Evolutionary conservation across 306 rosid species (phyloP).

Genomic region (Herpetospermum pedunculosum): DNA sequence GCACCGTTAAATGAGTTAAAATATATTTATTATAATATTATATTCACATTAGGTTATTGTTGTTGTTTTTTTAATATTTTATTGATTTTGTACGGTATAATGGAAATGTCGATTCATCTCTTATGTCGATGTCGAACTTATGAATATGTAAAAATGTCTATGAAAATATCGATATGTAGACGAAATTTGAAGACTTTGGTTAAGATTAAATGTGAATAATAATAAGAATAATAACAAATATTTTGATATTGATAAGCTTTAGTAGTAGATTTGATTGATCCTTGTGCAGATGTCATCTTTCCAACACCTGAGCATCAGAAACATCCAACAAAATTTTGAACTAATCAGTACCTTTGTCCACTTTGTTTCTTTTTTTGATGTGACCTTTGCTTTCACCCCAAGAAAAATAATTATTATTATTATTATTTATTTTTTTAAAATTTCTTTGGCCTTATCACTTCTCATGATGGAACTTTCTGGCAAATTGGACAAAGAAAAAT

Average conservation of each 20-base stretch:
- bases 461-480: neutral
- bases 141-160: too few relatives aligned
- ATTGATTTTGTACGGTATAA: too few relatives aligned
- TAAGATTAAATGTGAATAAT: too few relatives aligned
- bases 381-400: neutral
- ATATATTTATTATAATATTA: too few relatives aligned
- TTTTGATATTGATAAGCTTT: neutral
- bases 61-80: too few relatives aligned
- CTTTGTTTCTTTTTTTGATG: neutral
- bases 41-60: too few relatives aligned
- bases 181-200: too few relatives aligned
- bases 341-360: neutral
- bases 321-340: slow-evolving; percentile 5
- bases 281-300: neutral
- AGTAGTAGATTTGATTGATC: neutral
- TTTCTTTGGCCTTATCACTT: neutral
- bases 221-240: too few relatives aligned
- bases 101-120: too few relatives aligned
- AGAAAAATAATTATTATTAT: neutral
- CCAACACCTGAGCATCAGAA: neutral
- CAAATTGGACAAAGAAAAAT: neutral
- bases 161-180: too few relatives aligned
- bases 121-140: too few relatives aligned
- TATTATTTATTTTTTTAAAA: neutral
- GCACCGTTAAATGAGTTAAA: too few relatives aligned